Evolutionary conservation across 306 rosid species (phyloP), one percentile per base, ranked within the genome.

Genomic region (Cicer arietinum): DNA sequence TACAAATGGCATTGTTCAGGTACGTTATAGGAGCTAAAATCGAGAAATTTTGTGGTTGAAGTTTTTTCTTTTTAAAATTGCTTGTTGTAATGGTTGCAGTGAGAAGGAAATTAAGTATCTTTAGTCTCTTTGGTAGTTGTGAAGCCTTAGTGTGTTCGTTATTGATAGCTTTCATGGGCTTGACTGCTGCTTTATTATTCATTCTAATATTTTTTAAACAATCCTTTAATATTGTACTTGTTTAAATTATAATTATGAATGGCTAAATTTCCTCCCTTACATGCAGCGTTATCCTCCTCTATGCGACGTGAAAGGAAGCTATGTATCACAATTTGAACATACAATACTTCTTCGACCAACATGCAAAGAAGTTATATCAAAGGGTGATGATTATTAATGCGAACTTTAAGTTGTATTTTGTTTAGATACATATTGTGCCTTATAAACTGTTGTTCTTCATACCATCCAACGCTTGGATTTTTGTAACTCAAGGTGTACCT

Each of bases 281-380:
- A 74, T 73, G 83, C 94, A 94, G 98, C 89, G 94, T 8, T 85
- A 79, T 84, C 97, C 96, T 73, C 97, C 98, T 50, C 84, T 91
- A 0, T 94, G 98, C 63, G 97, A 94, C 47, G 82, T 89, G 17
- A 91, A 89, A 79, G 98, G 98, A 65, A 90, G 97, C 85, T 89
- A 91, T 81, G 95, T 94, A 39, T 94, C 98, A 61, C 98, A 94
- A 77, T 89, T 89, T 76, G 98, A 94, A 80, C 98, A 94, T 76
- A 91, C 98, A 65, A 91, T 94, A 82, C 74, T 91, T 56, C 97
- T 91, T 25, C 90, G 97, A 58, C 97, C 97, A 48, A 91, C 98
- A 67, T 94, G 97, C 92, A 94, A 94, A 86, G 98, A 94, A 85
- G 97, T 94, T 79, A 87, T 94, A 58, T 94, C 98, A n/a, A 87